phyloP scores from a whole-genome alignment of 2,329 filamentous ascomycete species.

The Trichoderma asperellum region DNA sequence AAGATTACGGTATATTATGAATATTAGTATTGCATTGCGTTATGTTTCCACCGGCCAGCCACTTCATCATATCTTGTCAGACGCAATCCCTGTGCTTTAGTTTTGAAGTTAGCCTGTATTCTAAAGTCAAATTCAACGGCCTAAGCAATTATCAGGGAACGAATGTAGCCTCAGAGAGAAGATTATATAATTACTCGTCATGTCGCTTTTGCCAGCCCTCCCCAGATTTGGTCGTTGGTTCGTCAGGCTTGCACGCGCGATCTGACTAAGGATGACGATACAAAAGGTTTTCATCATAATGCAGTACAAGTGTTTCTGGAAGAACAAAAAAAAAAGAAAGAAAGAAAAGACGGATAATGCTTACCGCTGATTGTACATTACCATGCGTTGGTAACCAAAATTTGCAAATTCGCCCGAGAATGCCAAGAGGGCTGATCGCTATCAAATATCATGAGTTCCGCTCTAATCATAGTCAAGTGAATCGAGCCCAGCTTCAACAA shows the following conservation, averaged over 20 bases:
- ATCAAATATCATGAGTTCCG: background rate
- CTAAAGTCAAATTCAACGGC: background rate
- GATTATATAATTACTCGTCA: slow-evolving; percentile 57
- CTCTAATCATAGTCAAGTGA: slow-evolving; percentile 63
- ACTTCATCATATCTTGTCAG: slow-evolving; percentile 5
- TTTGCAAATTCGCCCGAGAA: background rate
- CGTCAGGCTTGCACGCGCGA: slow-evolving; percentile 40
- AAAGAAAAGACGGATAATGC: background rate
- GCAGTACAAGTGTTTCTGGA: background rate
- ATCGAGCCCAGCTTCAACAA: slow-evolving; percentile 64
- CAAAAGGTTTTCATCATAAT: slow-evolving; percentile 79
- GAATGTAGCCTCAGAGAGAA: slow-evolving; percentile 54
- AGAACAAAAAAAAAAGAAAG: background rate
- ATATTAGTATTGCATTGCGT: background rate
- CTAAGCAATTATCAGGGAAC: background rate
- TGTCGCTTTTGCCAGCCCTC: slow-evolving; percentile 43
- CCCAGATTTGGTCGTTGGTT: slow-evolving; percentile 39
- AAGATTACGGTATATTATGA: background rate
- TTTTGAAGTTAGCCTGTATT: background rate
- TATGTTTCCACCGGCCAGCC: background rate
- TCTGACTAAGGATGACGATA: slow-evolving; percentile 99
- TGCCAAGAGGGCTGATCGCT: background rate
- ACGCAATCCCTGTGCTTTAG: background rate
- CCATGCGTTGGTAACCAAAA: background rate
- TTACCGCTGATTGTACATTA: background rate